Base-by-base conservation (phyloP, 805 yeast species). In the Yueomyces sinensis region DNA sequence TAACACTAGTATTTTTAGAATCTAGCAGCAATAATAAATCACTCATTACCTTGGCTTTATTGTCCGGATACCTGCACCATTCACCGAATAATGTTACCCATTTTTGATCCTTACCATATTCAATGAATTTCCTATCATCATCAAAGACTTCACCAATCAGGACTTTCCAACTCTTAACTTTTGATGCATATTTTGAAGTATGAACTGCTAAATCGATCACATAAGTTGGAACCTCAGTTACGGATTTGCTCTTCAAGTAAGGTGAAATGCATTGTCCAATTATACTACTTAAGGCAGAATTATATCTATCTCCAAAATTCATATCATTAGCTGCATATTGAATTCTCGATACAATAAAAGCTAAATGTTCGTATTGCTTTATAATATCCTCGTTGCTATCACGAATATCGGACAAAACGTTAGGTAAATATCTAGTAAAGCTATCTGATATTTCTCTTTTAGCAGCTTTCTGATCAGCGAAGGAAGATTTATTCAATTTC, bases 121-220 rank as follows among this genome's bases (percentile, higher is more conserved):
- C 19, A 2, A 18, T 31, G 17, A 54, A 49, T 25, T 39, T 41
- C 30, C 43, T 52, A 17, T 51, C 50, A 49, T 82, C 94, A 49
- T 68, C 64, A 37, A 82, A 66, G 0, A 73, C 54, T 32, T 89
- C 97, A 29, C 60, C 62, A 1, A 86, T 66, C 17, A 74, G 40
- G 3, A 65, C 50, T 45, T 70, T 79, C 93, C 95, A 82, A 2
- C 57, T 62, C 47, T 67, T 78, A 39, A 56, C 57, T 45, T 38
- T 65, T 49, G 44, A 48, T 32, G 49, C 50, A 14, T 49, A 32
- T 13, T 41, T 43, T 3, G 59, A 41, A 13, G 58, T 32, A 6
- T 43, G 54, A 28, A 42, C 54, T 16, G 79, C 46, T 17, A 84
- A 55, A 2, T 61, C 54, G 14, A 78, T 36, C 2, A 70, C 61